Base-by-base conservation (phyloP, 2,329 filamentous ascomycete genomes). In the Xylaria sp. region DNA sequence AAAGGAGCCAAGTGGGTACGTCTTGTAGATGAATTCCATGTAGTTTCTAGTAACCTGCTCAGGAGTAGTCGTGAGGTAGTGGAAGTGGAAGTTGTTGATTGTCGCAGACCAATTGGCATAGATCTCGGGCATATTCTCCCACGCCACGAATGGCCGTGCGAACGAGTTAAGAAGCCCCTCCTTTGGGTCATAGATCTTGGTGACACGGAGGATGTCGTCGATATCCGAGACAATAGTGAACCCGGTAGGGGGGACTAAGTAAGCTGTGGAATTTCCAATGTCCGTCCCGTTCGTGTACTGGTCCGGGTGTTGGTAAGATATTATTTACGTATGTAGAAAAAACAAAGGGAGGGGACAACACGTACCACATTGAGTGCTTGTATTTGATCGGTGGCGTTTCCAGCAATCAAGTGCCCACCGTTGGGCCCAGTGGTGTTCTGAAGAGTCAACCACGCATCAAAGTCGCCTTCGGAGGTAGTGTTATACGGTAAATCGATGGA, bases 51-150 rank as follows among this genome's bases (percentile, higher is more conserved):
- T 93, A 4, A 89, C 85, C 78, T 94, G 92, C 79, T 94, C 92
- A 0, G 92, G 92, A 0, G 92, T 93, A 0, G 92, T 94, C 0
- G 92, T 94, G 21, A 94, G 84, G 80, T 94, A 94, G 80, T 94
- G 92, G 82, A 94, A 94, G 78, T 94, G 92, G 69, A 90, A 84
- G 74, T 92, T 85, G 0, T 88, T 85, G 14, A 93, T 82, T 24
- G 84, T 87, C n/a, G 81, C 80, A 1, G 86, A 89, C 91, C 92
- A 94, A 75, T 93, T 92, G 71, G 89, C 87, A 77, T 93, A 94
- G 72, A 94, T 90, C 2, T 89, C 84, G 0, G 92, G 92, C 92
- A 94, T 94, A 79, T 94, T 91, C 83, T 90, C 84, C 92, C 92
- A 94, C 0, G 87, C 84, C 0, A 84, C 85, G 77, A 92, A 94